Evolutionary conservation across 2,329 filamentous ascomycete species (phyloP).

Genomic region (Alternaria ethzedia): DNA sequence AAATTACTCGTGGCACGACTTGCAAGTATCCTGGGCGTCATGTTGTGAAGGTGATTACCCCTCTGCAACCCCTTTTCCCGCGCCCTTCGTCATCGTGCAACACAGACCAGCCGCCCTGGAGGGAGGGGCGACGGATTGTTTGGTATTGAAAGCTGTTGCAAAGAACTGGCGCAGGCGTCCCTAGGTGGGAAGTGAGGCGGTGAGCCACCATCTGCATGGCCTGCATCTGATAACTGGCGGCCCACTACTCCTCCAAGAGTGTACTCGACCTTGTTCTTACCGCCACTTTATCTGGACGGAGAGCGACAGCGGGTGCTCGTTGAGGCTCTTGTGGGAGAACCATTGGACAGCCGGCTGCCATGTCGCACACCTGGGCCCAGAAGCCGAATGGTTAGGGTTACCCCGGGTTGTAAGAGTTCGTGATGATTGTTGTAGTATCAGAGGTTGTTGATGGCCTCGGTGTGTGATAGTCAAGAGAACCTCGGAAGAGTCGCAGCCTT

Average conservation of each 20-base stretch:
- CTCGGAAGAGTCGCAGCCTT: not conserved
- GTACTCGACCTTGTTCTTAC: constrained; percentile 32
- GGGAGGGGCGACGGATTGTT: constrained; percentile 18
- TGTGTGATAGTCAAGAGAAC: not conserved
- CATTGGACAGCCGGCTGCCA: constrained; percentile 41
- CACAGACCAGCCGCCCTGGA: constrained; percentile 11
- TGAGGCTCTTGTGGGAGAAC: constrained; percentile 20
- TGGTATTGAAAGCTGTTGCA: constrained; percentile 15
- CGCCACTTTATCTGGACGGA: constrained; percentile 39
- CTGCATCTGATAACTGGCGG: constrained; percentile 30
- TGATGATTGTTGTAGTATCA: not conserved
- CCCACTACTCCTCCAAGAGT: constrained; percentile 36
- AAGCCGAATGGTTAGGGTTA: constrained; percentile 1
- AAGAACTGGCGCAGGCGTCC: constrained; percentile 21
- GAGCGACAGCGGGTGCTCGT: constrained; percentile 22
- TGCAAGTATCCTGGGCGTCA: constrained; percentile 30
- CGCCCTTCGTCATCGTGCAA: constrained; percentile 33
- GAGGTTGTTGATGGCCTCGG: not conserved
- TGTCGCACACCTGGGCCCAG: constrained; percentile 30
- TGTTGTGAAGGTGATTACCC: constrained; percentile 13
- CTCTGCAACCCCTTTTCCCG: constrained; percentile 28
- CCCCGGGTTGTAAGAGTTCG: constrained; percentile 2
- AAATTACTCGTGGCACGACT: constrained; percentile 37
- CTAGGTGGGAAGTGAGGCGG: constrained; percentile 26
- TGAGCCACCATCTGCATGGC: constrained; percentile 27